Evolutionary conservation across 1,284 basidiomycete genomes (phyloP), one percentile per base, ranked within the genome.

Genomic region (Prillingera fragicola): DNA sequence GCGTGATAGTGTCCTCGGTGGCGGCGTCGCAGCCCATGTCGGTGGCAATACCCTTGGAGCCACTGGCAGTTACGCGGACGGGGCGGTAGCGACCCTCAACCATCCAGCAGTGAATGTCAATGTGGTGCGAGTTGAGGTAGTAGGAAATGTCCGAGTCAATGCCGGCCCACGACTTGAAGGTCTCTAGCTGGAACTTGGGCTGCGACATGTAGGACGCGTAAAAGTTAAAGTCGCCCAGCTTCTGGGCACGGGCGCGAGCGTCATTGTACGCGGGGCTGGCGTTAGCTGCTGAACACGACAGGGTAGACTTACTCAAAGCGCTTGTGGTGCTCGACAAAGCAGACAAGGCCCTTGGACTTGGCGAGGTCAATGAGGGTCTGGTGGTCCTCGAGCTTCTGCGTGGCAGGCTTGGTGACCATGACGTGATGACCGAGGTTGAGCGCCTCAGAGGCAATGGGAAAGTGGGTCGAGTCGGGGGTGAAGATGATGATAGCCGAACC

Each of bases 1-100:
- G 82, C 3, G 89, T 92, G 70, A 95, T 92, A 12, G 89, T 92
- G 70, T 95, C 90, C 71, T 94, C 90, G 3, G 90, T 94, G 31
- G 55, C 12, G 79, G 79, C 23, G 55, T 65, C 61, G 54, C 67
- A 63, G 21, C 86, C 85, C 67, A 86, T 81, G 55, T 80, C 78
- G 0, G 84, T 88, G 7, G 90, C 90, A 54, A 94, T 92, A 27
- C 90, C 90, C 2, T 83, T 83, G 4, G 87, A 83, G 4, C 84
- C 89, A 50, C 85, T 87, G 1, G 88, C 90, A 18, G 87, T 83
- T 37, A 95, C 90, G 32, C 84, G 81, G 32, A 82, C 83, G 4
- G 89, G 89, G 23, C 62, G 48, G 62, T 59, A 70, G 58, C 78
- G 82, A 57, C 82, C 85, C 62, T 89, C 85, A 52, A 90, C 77